Evolutionary conservation across 176 grass and related monocot genomes (phyloP).

Genomic region (Phoenix dactylifera): DNA sequence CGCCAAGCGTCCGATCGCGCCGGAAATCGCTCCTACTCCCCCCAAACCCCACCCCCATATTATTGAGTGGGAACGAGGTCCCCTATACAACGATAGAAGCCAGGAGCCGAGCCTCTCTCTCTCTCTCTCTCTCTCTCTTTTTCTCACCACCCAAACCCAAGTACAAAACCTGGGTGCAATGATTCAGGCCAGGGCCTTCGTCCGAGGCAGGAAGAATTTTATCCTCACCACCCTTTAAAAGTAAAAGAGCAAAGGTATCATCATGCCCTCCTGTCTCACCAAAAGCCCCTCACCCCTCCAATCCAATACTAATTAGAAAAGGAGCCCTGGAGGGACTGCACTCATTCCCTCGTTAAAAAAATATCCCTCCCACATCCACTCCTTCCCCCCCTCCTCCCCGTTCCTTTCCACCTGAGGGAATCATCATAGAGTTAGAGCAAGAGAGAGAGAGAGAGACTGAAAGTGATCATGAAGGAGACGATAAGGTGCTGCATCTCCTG

Average conservation of each 20-base stretch:
- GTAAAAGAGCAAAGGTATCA: constrained; percentile 6
- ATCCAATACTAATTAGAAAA: neutral
- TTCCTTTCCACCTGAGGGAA: too few species aligned
- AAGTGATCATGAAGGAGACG: constrained; percentile 45
- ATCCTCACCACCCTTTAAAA: too few species aligned
- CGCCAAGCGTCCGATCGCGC: too few species aligned
- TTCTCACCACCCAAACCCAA: constrained; percentile 6
- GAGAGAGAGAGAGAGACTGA: neutral
- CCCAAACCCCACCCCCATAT: too few species aligned
- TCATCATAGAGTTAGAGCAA: neutral
- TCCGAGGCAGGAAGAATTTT: neutral
- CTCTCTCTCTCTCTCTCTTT: too few species aligned
- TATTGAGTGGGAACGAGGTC: too few species aligned
- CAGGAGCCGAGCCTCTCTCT: too few species aligned
- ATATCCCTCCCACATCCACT: neutral
- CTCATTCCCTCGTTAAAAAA: neutral
- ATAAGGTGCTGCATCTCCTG: constrained; percentile 97
- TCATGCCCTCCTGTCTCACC: constrained; percentile 6
- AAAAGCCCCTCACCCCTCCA: neutral
- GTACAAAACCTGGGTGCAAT: constrained; percentile 26
- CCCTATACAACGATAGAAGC: too few species aligned
- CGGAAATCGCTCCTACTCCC: too few species aligned
- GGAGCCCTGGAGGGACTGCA: neutral
- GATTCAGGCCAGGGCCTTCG: constrained; percentile 20
- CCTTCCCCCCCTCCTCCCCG: neutral